A percentile compares a stretch with the other conserved stretches of the same genome.
phyloP scores from a whole-genome alignment of 371 early-diverging fungal genomes.

The Vairimorpha apis region DNA sequence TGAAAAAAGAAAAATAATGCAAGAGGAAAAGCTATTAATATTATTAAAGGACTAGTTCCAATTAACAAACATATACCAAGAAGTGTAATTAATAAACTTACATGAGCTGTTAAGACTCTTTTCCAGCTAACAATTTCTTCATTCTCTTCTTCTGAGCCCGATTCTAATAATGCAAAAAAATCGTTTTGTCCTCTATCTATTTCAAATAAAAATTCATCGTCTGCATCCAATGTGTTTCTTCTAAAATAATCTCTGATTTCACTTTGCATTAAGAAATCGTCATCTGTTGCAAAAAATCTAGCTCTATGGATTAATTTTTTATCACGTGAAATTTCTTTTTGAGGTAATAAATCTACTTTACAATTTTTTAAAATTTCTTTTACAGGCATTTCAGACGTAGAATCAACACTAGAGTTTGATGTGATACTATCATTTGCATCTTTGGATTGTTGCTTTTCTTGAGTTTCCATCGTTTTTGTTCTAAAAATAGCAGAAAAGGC shows the following conservation, averaged over 20 bases:
- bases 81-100: conserved; percentile 60
- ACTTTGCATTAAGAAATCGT: conserved; percentile 70
- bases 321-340: conserved; percentile 2
- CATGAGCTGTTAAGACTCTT: conserved; percentile 62
- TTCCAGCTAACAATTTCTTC: conserved; percentile 61
- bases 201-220: conserved; percentile 70
- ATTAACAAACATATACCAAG: conserved; percentile 59
- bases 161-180: conserved; percentile 63
- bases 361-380: conserved; percentile 48
- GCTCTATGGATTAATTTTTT: conserved; percentile 55
- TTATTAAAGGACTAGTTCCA: conserved; percentile 57
- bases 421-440: conserved; percentile 41
- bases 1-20: conserved; percentile 61
- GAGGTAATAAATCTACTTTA: not conserved
- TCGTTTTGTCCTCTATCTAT: conserved; percentile 64
- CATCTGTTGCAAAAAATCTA: conserved; percentile 68
- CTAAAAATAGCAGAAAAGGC: conserved; percentile 51
- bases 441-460: conserved; percentile 34
- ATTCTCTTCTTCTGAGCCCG: conserved; percentile 54
- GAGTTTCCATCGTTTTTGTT: not conserved
- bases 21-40: conserved; percentile 59
- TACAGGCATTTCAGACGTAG: not conserved
- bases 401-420: not conserved
- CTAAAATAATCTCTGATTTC: conserved; percentile 68
- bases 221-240: conserved; percentile 67